Base-by-base conservation (phyloP, 805 yeast genomes). In the Metschnikowia reukaufii region DNA sequence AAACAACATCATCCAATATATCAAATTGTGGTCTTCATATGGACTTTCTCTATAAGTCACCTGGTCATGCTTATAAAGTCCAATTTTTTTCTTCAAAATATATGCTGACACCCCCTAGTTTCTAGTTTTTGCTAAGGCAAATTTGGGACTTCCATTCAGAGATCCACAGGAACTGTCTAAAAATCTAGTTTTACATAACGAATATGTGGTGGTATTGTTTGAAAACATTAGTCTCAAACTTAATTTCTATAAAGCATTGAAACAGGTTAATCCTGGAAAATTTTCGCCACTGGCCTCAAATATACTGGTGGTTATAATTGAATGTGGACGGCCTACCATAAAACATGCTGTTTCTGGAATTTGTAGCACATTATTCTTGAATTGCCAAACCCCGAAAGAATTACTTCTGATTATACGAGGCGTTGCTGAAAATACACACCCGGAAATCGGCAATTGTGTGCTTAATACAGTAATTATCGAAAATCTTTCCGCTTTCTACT, bases 401-500 rank as follows among this genome's bases (percentile, higher is more conserved):
- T 48, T 52, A 6, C 25, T 47, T 8, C n/a, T 13, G 31, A 17
- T 25, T 2, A 37, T 52, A 16, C 42, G 23, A 15, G 38, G 18
- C 8, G 44, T 50, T 16, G 47, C 42, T 6, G 39, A 25, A 5
- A 35, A 29, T 29, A 18, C 20, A 15, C 18, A 39, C 44, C 12
- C 13, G 18, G 34, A 12, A 16, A 27, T 39, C 7, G 42, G 42
- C 6, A 17, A 32, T 12, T 47, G 45, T n/a, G 39, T 46, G 15
- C 53, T 63, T 27, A 54, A 55, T 27, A 62, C 63, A 18, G 29
- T 66, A 9, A 46, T 67, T 6, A 50, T 67, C 4, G 67, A 67
- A 27, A 65, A 65, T 50, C 32, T 70, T n/a, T 68, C 74, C 2
- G 55, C 62, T n/a, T 68, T 59, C 45, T 64, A 59, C 48, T 70